phyloP scores from a whole-genome alignment of 2,329 filamentous ascomycete genomes.

The Monilinia polystroma region DNA sequence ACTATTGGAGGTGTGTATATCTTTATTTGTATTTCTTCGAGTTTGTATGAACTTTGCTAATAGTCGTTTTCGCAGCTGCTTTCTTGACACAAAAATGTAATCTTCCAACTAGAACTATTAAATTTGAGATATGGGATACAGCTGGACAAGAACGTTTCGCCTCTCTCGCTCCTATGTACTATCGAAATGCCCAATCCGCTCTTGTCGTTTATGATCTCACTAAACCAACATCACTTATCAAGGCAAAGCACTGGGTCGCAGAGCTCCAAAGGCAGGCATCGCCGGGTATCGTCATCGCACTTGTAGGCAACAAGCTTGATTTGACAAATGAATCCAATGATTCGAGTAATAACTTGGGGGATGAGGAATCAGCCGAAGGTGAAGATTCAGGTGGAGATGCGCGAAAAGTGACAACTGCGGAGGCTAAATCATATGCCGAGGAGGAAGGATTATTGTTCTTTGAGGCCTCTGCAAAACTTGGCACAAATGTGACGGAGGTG shows the following conservation, averaged over 20 bases:
- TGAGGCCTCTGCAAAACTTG: slow-evolving; percentile 96
- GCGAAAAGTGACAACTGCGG: slow-evolving; percentile 84
- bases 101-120: slow-evolving; percentile 86
- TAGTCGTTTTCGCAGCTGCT: slow-evolving; percentile 60
- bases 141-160: slow-evolving; percentile 97
- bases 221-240: slow-evolving; percentile 90
- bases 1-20: slow-evolving; percentile 82
- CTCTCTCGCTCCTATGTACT: slow-evolving; percentile 97
- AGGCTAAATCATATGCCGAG: slow-evolving; percentile 90
- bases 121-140: slow-evolving; percentile 97
- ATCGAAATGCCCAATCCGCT: slow-evolving; percentile 95
- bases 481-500: slow-evolving; percentile 89
- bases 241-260: slow-evolving; percentile 98
- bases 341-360: slow-evolving; percentile 51
- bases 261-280: slow-evolving; percentile 95
- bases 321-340: slow-evolving; percentile 62
- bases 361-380: slow-evolving; percentile 48
- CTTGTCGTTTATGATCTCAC: slow-evolving; percentile 99
- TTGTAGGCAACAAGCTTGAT: slow-evolving; percentile 97
- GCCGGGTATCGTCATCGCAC: slow-evolving; percentile 92
- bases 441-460: slow-evolving; percentile 95
- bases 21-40: neutral
- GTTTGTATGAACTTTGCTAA: slow-evolving; percentile 3
- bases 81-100: slow-evolving; percentile 99
- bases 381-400: slow-evolving; percentile 70